Evolutionary conservation across 129 eudicot species (phyloP).

Genomic region (Pittosporum tobira): DNA sequence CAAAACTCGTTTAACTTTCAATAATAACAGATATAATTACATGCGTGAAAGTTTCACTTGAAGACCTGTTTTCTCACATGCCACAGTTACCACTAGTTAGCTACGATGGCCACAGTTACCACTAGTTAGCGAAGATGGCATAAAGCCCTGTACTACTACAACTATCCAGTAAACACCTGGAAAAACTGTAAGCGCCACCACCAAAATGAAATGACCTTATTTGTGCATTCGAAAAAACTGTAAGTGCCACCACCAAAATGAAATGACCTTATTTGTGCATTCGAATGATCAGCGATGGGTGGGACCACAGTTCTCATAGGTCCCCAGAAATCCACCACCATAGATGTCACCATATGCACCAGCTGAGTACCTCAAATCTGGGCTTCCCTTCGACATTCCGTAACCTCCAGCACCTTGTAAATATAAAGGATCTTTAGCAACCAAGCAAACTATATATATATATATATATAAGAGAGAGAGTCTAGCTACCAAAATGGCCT

Average conservation of each 20-base stretch:
- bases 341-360: slow-evolving; percentile 44
- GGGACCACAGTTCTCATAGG: slow-evolving; percentile 64
- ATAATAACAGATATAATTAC: no score
- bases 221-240: no score
- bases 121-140: no score
- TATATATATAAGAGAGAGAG: background rate
- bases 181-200: no score
- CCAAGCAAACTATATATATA: background rate
- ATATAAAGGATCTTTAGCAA: background rate
- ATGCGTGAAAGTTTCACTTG: no score
- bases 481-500: slow-evolving; percentile 29
- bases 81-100: no score
- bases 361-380: slow-evolving; percentile 54
- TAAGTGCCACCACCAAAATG: background rate
- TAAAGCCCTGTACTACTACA: no score
- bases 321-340: slow-evolving; percentile 49
- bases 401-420: slow-evolving; percentile 53
- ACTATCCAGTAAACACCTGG: no score
- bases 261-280: background rate
- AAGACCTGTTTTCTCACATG: no score
- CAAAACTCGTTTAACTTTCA: no score
- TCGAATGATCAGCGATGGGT: slow-evolving; percentile 41
- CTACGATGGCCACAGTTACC: no score
- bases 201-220: background rate
- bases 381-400: slow-evolving; percentile 57